Evolutionary conservation across 2,329 filamentous ascomycete genomes (phyloP).

Genomic region (Aspergillus thermomutatus): DNA sequence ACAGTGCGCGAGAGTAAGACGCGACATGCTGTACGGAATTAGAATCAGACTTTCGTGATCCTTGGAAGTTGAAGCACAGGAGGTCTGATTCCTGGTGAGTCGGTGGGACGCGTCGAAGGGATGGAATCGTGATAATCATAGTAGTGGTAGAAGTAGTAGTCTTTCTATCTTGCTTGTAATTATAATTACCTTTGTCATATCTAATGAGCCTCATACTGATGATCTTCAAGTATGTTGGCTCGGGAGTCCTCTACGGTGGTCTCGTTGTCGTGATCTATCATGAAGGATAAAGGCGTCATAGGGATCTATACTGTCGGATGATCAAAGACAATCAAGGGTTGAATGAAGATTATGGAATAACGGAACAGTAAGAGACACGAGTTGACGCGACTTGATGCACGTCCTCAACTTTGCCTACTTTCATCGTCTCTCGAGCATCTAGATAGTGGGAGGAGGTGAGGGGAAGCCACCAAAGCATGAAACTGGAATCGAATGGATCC

Average conservation of each 20-base stretch:
- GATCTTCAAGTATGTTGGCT: background rate
- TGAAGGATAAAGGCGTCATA: background rate
- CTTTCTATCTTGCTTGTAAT: background rate
- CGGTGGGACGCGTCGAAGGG: constrained; percentile 21
- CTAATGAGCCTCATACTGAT: background rate
- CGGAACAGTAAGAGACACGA: background rate
- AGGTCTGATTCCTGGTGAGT: background rate
- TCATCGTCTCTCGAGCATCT: no score
- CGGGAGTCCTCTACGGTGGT: background rate
- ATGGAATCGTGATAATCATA: constrained; percentile 3
- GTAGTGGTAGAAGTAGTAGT: background rate
- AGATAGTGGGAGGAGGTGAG: background rate
- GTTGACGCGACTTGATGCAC: background rate
- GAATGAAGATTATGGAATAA: background rate
- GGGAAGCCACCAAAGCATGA: background rate
- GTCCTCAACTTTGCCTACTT: no score
- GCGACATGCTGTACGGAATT: constrained; percentile 8
- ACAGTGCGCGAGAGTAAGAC: constrained; percentile 2
- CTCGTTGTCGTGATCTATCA: background rate
- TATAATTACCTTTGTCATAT: background rate
- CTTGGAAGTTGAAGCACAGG: background rate
- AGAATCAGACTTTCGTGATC: background rate
- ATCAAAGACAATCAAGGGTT: background rate
- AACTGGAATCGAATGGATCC: background rate
- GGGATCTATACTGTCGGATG: background rate